These are phyloP conservation scores for Eucommia ulmoides DNA, from an alignment of 257 asterid genomes.

Conservation along the genomic window DNA sequence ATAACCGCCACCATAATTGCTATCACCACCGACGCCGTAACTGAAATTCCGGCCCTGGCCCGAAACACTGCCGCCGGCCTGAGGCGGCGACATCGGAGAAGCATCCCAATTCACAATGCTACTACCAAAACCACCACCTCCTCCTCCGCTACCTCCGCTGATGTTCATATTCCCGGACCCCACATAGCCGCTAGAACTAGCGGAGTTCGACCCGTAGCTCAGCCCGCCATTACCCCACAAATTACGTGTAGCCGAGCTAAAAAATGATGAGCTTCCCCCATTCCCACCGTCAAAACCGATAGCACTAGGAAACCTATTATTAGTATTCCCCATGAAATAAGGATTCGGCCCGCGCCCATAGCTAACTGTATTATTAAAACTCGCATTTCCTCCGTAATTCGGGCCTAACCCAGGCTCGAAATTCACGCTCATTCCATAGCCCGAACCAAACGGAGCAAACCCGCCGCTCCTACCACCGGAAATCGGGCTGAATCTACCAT, in stretches of 20 bases:
- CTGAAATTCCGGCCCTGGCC: not conserved
- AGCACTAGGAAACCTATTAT: not conserved
- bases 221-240: not conserved
- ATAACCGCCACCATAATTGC: not conserved
- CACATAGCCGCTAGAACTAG: not conserved
- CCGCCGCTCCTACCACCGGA: not conserved
- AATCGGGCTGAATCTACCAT: conserved; percentile 12
- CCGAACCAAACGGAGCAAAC: not conserved
- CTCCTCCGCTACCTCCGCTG: too few relatives aligned
- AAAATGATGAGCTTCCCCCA: not conserved
- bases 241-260: not conserved
- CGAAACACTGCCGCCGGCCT: not conserved
- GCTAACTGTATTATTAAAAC: not conserved
- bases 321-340: not conserved
- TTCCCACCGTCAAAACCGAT: not conserved
- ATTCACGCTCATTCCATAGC: not conserved
- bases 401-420: not conserved
- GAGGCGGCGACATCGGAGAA: not conserved
- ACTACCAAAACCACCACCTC: not conserved
- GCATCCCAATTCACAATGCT: not conserved
- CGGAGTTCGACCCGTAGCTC: not conserved
- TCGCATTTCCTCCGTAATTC: not conserved
- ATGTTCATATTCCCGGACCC: not conserved
- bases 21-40: not conserved
- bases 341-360: not conserved